Conservation (phyloP, 2,329 filamentous ascomycete species). For the Raffaelea ambrosiae region DNA sequence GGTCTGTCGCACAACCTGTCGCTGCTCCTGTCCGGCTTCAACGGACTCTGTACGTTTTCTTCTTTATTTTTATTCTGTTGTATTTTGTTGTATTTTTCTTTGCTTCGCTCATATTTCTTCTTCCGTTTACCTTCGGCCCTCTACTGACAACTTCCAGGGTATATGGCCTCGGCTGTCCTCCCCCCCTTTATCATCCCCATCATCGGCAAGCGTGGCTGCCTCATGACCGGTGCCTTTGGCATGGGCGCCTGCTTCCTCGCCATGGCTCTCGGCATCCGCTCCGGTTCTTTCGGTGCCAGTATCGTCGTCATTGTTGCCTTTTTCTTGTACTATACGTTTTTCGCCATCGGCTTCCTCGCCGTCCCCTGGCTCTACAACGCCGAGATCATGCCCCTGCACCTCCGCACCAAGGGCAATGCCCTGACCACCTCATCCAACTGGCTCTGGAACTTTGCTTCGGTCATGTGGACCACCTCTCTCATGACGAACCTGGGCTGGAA, state of each 20-base stretch:
- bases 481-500: conserved; percentile 38
- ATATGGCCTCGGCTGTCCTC: conserved; percentile 1
- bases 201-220: neutral
- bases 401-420: conserved; percentile 29
- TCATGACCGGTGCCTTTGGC: conserved; percentile 1
- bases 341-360: conserved; percentile 24
- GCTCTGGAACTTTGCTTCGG: conserved; percentile 24
- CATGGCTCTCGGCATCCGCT: conserved; percentile 3
- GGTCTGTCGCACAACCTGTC: conserved; percentile 2
- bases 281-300: neutral
- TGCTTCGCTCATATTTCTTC: neutral
- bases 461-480: conserved; percentile 39
- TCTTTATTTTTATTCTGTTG: too few relatives aligned
- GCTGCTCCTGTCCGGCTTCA: neutral
- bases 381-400: conserved; percentile 14
- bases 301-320: conserved; percentile 14
- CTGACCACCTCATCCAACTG: conserved; percentile 27
- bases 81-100: too few relatives aligned
- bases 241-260: conserved; percentile 2
- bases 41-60: neutral
- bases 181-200: conserved; percentile 1
- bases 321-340: conserved; percentile 16
- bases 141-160: neutral
- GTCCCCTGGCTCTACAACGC: conserved; percentile 30
- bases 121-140: neutral